Evolutionary conservation across 1,284 basidiomycete species (phyloP).

Genomic region (Thelephora terrestris): DNA sequence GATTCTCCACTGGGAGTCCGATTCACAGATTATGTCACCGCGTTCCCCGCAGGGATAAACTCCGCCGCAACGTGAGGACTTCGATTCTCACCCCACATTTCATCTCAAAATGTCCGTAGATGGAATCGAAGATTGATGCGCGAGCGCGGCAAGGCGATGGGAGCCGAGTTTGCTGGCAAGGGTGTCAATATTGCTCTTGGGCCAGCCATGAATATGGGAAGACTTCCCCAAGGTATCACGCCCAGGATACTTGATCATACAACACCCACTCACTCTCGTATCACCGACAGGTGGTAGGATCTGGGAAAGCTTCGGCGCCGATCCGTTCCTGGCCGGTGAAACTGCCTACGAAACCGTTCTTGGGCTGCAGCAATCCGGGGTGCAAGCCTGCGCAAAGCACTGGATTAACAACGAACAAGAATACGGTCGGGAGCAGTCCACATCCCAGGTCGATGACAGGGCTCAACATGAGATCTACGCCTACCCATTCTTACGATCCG

Average conservation of each 20-base stretch:
- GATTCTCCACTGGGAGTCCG: conserved; percentile 42
- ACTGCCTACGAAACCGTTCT: conserved; percentile 65
- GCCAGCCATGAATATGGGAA: conserved; percentile 59
- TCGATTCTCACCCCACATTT: neutral
- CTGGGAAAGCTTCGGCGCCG: conserved; percentile 80
- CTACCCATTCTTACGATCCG: conserved; percentile 61
- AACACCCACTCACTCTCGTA: conserved; percentile 13
- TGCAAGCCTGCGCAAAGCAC: conserved; percentile 75
- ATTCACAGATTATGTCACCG: conserved; percentile 40
- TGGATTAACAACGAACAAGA: conserved; percentile 68
- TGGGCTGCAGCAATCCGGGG: conserved; percentile 64
- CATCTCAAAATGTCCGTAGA: conserved; percentile 17
- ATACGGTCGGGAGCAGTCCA: conserved; percentile 40
- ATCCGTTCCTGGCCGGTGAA: conserved; percentile 68
- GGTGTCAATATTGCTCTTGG: conserved; percentile 67
- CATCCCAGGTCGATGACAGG: conserved; percentile 67
- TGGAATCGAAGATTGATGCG: conserved; percentile 61
- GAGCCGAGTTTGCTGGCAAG: conserved; percentile 68
- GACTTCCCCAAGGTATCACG: neutral
- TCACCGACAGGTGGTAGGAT: conserved; percentile 63
- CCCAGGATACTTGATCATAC: neutral
- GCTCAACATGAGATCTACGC: conserved; percentile 70
- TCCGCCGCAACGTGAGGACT: conserved; percentile 37
- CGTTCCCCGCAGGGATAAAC: conserved; percentile 52
- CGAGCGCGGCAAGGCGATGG: conserved; percentile 65